Evolutionary conservation across 2,329 filamentous ascomycete species (phyloP), one percentile per base, ranked within the genome.

Genomic region (Nigrospora sphaerica): DNA sequence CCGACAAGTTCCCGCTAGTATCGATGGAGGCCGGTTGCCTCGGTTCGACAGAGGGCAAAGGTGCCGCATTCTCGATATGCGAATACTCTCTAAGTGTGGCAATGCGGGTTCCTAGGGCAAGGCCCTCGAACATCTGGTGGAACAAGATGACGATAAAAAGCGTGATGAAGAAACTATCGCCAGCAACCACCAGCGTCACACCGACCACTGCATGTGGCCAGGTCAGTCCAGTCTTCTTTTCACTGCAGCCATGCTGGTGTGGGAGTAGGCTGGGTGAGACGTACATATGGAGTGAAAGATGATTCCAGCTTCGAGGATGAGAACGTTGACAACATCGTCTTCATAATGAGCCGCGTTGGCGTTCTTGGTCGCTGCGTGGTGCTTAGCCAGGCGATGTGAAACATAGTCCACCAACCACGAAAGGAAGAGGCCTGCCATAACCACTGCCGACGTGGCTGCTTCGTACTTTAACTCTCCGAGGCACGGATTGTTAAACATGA

Each of bases 111-210:
- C 86, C 85, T 1, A 90, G 78, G 0, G 86, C 86, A 39, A 90
- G 72, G 4, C 86, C 86, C 59, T 89, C 85, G 55, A 91, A 88
- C 69, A 86, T 80, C 57, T 89, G 86, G 58, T 89, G 86, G 67
- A 89, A 88, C 47, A 88, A 66, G 48, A 90, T 86, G 45, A 89
- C 85, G 38, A 78, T 62, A 49, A 79, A 78, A n/a, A 81, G 69
- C 2, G 74, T 78, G 45, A 73, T 59, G 63, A 80, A 80, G 54
- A 73, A 76, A 34, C 66, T 68, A 52, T 81, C 77, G 3, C 71
- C 75, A 1, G 77, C 70, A 2, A 82, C 78, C n/a, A 80, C 78
- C 2, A 84, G 71, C 0, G 81, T 83, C 33, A 85, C 62, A 18
- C 80, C 79, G 34, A 86, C 81, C 9, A 85, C 77, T 80, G 33